phyloP scores from a whole-genome alignment of 2,329 filamentous ascomycete species.

The Paraphaeosphaeria minitans region DNA sequence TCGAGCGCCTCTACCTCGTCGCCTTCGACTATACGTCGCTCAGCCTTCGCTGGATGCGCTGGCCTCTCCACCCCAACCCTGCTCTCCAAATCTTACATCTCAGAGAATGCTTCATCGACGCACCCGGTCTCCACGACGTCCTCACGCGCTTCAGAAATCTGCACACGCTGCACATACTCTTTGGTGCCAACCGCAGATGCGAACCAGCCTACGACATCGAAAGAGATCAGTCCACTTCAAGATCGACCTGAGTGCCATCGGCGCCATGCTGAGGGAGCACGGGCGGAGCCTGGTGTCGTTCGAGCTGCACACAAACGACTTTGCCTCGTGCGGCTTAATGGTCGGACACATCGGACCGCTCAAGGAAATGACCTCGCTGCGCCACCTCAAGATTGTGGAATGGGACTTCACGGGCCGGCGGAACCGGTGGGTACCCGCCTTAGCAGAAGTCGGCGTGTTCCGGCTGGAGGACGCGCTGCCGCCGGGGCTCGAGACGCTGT shows the following conservation, averaged over 20 bases:
- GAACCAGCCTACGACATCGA: neutral
- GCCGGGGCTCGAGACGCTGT: neutral
- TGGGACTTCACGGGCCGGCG: neutral
- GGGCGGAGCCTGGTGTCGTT: neutral
- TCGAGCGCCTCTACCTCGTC: neutral
- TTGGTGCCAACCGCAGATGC: neutral
- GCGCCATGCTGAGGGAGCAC: neutral
- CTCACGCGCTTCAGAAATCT: neutral
- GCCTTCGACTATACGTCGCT: neutral
- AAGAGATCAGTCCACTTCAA: neutral
- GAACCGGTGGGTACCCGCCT: neutral
- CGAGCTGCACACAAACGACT: neutral
- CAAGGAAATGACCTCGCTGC: neutral
- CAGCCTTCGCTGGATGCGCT: neutral
- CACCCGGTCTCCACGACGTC: neutral
- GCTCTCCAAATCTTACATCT: neutral
- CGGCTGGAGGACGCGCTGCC: neutral
- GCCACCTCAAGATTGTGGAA: neutral
- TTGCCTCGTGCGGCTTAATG: neutral
- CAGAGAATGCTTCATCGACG: neutral
- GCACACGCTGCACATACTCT: neutral
- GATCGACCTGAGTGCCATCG: neutral
- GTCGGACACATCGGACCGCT: neutral
- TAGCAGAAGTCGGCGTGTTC: neutral
- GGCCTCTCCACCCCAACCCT: neutral